phyloP scores from a whole-genome alignment of 148 eudicot genomes.

The Vaccinium macrocarpon region DNA sequence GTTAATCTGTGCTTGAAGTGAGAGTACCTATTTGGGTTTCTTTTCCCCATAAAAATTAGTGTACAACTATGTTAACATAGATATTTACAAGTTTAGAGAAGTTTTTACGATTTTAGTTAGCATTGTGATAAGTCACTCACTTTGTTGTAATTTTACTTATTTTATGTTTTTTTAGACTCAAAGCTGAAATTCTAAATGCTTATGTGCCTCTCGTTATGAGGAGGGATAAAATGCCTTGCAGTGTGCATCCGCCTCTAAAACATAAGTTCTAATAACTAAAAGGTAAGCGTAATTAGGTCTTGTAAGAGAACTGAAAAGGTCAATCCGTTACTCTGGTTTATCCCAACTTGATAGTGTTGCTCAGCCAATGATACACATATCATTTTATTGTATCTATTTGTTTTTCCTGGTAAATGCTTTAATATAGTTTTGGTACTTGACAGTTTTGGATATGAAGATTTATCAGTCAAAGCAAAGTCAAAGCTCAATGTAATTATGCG shows the following conservation, averaged over 20 bases:
- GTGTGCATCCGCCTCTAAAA: background rate
- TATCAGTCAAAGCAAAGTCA: slow-evolving; percentile 26
- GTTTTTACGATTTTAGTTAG: too few relatives aligned
- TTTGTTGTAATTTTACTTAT: too few relatives aligned
- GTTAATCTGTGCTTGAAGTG: too few relatives aligned
- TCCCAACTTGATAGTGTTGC: background rate
- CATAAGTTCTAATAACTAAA: background rate
- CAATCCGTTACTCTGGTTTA: background rate
- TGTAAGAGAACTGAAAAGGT: background rate
- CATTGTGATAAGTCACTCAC: too few relatives aligned
- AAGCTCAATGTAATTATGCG: slow-evolving; percentile 28
- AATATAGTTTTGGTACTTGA: background rate
- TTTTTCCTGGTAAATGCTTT: background rate
- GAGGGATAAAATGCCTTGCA: background rate
- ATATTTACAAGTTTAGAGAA: too few relatives aligned
- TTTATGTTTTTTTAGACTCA: background rate
- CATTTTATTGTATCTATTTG: background rate
- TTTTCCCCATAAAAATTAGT: too few relatives aligned
- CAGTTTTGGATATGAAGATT: slow-evolving; percentile 15
- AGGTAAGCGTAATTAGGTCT: background rate
- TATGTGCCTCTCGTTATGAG: background rate
- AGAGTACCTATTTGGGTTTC: too few relatives aligned
- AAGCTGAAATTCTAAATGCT: background rate
- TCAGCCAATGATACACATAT: background rate
- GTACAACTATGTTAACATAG: too few relatives aligned